phyloP scores from a whole-genome alignment of 805 yeast genomes.

The Candida ascalaphidarum region DNA sequence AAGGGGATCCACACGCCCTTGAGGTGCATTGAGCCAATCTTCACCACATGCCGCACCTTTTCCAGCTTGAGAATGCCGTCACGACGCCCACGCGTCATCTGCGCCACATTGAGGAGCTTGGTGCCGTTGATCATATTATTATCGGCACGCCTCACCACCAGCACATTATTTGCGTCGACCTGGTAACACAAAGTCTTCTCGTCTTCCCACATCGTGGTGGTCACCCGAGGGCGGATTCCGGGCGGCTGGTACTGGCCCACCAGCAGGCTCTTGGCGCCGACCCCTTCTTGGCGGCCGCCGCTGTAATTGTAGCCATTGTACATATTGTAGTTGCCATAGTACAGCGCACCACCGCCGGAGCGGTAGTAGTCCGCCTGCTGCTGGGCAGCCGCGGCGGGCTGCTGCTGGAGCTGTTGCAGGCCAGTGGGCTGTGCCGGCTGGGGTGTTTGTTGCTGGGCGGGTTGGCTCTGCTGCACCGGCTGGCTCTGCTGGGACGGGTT shows the following conservation, averaged over 20 bases:
- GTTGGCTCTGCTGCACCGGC: too few species aligned
- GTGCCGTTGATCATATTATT: slow-evolving; percentile 84
- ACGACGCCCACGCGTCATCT: slow-evolving; percentile 80
- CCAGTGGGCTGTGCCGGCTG: too few species aligned
- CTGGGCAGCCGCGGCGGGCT: too few species aligned
- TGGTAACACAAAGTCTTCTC: slow-evolving; percentile 80
- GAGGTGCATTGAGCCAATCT: slow-evolving; percentile 80
- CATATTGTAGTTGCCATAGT: too few species aligned
- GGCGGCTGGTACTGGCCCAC: slow-evolving; percentile 40
- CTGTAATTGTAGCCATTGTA: too few species aligned
- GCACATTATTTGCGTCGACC: slow-evolving; percentile 73
- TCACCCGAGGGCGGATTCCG: slow-evolving; percentile 52
- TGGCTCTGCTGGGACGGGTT: too few species aligned
- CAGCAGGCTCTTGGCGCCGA: slow-evolving; percentile 20
- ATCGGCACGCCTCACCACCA: slow-evolving; percentile 79
- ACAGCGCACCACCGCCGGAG: too few species aligned
- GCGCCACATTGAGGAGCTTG: slow-evolving; percentile 72
- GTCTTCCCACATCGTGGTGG: slow-evolving; percentile 89
- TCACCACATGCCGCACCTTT: slow-evolving; percentile 70
- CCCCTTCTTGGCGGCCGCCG: too few species aligned
- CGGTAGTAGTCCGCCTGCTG: too few species aligned
- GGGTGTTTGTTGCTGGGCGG: too few species aligned
- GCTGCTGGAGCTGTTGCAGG: too few species aligned
- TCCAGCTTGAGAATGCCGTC: slow-evolving; percentile 79
- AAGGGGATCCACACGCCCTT: slow-evolving; percentile 91